Evolutionary conservation across 2,329 filamentous ascomycete species (phyloP), one percentile per base, ranked within the genome.

Genomic region (Cordyceps fumosorosea): DNA sequence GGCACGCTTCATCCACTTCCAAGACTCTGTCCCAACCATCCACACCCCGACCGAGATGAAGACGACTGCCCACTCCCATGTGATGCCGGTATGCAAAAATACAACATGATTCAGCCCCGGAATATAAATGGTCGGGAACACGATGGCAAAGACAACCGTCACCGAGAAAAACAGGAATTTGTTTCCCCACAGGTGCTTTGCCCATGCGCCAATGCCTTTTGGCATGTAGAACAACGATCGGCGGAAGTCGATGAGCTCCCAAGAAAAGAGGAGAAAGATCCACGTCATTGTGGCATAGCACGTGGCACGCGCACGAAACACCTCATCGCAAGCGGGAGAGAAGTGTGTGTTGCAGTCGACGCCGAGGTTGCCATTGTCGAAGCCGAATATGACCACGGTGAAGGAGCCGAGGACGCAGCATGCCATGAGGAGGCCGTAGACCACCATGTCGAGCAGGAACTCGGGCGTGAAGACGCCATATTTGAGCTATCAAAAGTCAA

Each of bases 61-160:
- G 1, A 89, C 84, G 51, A 90, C 80, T 0, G 77, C 84, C 88
- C 87, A 90, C 70, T 90, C 87, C 86, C 85, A 88, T 7, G 75
- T 79, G 62, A 90, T 89, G 0, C 81, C 81, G 2, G 75, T 80
- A 66, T 90, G 88, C 69, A 86, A 82, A 72, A 89, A 89, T 0
- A 90, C 86, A 1, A 77, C 74, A 8, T 80, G 78, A 70, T 89
- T 89, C 67, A 90, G 78, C 12, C 83, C 83, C 0, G 88, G 88
- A 58, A 90, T 89, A 67, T 91, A 91, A 0, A 87, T 73, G 4
- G 81, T 80, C 0, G 84, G 84, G 65, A 87, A 84, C 0, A 84
- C 78, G 3, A 81, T 79, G 29, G 86, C 65, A 64, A 82, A 82
- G 10, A 84, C 85, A 8, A 81, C 70, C 42, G 83, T 77, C 10